Evolutionary conservation across 2,329 filamentous ascomycete species (phyloP), one percentile per base, ranked within the genome.

Genomic region (Rhynchosporium graminicola): DNA sequence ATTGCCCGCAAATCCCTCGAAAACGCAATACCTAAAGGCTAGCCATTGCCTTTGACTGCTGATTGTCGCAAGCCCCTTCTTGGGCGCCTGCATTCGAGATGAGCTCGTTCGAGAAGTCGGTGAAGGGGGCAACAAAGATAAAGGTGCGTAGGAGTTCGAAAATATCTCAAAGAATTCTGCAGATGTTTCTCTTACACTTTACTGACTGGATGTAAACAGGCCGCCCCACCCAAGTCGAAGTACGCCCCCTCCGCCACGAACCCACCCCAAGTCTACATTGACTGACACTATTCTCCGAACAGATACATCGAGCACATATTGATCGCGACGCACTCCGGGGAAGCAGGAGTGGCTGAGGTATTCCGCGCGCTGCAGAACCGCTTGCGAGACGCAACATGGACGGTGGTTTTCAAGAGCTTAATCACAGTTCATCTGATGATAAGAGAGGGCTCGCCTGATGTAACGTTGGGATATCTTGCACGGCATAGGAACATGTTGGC

Each of bases 341-440:
- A 99, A 78, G 90, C 91, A 59, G 95, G 94, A 69, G 92, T 99
- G 64, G 94, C 89, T 64, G 95, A 99, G 79, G 91, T 99, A 73
- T 98, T 99, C 76, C 88, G 95, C 65, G 91, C 92, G 47, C 81
- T 99, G 60, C 92, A 96, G 74, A 87, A 92, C 75, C 87, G 95
- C 58, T 79, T 99, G 69, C 89, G 92, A 75, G 95, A 99, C 76
- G 94, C 94, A 69, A 97, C 95, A 82, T 99, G 95, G 95, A 99
- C 95, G n/a, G 92, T 98, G 62, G 94, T 97, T 68, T 97, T 97
- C 87, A 99, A 99, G 81, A 89, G 92, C 71, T 82, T 99, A 69
- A 97, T 98, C 71, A 95, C 96, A 55, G 87, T 96, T 52, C 95
- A 99, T 76, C 80, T 98, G 65, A 98, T 99, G 95, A 95, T 99